Evolutionary conservation across 306 rosid species (phyloP).

Genomic region (Malus sieversii): DNA sequence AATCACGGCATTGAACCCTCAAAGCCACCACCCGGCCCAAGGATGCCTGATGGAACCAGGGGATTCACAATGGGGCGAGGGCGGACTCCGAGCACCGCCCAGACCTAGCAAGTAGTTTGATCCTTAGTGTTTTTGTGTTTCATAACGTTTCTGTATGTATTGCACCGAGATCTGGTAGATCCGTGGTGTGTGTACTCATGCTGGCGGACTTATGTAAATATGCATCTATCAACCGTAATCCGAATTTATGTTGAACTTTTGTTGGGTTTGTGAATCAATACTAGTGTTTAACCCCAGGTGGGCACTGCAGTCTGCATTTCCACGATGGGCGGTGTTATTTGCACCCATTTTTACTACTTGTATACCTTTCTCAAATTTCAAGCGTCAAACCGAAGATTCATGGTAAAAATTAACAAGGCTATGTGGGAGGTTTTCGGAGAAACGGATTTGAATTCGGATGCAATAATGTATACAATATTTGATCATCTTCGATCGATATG

Average conservation of each 20-base stretch:
- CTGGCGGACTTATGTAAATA: not conserved
- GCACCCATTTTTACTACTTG: no score
- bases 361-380: no score
- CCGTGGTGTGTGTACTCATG: not conserved
- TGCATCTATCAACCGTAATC: not conserved
- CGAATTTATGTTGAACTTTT: not conserved
- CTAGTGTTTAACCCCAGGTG: not conserved
- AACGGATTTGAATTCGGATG: no score
- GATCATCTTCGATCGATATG: not conserved
- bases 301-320: not conserved
- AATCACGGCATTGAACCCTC: constrained; percentile 49
- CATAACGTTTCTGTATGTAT: constrained; percentile 4
- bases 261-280: not conserved
- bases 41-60: constrained; percentile 94
- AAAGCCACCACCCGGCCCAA: constrained; percentile 95
- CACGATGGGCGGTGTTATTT: no score
- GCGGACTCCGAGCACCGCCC: constrained; percentile 43
- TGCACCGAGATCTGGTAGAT: constrained; percentile 5
- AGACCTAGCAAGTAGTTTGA: constrained; percentile 29
- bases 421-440: no score
- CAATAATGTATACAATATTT: no score
- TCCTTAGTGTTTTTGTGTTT: constrained; percentile 10
- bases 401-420: no score
- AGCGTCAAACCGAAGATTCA: no score
- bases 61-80: constrained; percentile 98